Evolutionary conservation across 805 yeast genomes (phyloP).

Genomic region (Danielia reshetovae): DNA sequence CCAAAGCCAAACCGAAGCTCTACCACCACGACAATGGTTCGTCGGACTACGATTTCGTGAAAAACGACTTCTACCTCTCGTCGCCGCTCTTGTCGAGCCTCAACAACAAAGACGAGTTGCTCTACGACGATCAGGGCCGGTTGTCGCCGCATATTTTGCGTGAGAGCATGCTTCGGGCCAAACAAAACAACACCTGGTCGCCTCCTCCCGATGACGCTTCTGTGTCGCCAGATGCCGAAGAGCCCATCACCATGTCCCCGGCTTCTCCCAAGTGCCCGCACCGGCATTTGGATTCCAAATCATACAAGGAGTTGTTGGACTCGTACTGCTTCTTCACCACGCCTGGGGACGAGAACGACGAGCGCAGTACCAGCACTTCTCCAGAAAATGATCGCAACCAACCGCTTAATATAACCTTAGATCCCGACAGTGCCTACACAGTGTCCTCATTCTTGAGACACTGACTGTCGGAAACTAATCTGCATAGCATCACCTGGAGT

Average conservation of each 20-base stretch:
- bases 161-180: too few relatives aligned
- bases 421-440: conserved; percentile 1
- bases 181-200: too few relatives aligned
- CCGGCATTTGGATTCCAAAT: conserved; percentile 39
- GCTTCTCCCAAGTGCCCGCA: conserved; percentile 1
- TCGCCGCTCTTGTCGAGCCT: conserved; percentile 33
- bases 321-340: conserved; percentile 54
- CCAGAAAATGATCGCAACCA: background rate
- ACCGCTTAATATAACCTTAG: too few relatives aligned
- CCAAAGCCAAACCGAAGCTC: conserved; percentile 4
- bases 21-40: too few relatives aligned
- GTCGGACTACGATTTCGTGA: conserved; percentile 35
- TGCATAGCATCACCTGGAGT: too few relatives aligned
- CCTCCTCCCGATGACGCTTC: background rate
- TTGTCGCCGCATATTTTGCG: too few relatives aligned
- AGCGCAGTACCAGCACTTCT: conserved; percentile 3
- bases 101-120: conserved; percentile 6
- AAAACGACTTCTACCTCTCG: conserved; percentile 32
- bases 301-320: conserved; percentile 54
- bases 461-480: too few relatives aligned
- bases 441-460: conserved; percentile 3
- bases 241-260: background rate
- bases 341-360: conserved; percentile 16
- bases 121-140: background rate
- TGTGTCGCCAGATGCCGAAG: background rate